Evolutionary conservation across 192 early-diverging fungal genomes (phyloP).

Genomic region (Chytriomyces hyalinus): DNA sequence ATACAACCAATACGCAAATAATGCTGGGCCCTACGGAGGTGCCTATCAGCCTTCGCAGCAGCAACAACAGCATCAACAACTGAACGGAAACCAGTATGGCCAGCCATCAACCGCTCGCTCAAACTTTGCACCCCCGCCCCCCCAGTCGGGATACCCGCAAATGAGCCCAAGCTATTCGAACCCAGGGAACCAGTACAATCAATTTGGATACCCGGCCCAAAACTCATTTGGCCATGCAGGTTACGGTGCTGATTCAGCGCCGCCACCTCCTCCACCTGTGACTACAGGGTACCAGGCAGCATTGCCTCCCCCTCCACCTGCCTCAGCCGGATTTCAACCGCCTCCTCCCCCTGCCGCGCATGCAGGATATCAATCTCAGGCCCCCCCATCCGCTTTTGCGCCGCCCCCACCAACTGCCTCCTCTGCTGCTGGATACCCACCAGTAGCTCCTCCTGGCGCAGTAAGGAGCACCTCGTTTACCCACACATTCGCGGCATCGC

Average conservation of each 20-base stretch:
- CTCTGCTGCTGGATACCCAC: too few relatives aligned
- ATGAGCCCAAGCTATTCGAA: too few relatives aligned
- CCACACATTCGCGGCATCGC: background rate
- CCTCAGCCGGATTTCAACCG: constrained; percentile 41
- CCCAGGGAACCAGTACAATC: too few relatives aligned
- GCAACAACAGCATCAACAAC: background rate
- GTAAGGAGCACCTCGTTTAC: constrained; percentile 19
- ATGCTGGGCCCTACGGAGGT: too few relatives aligned
- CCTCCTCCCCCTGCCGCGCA: constrained; percentile 44
- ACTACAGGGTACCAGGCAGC: constrained; percentile 27
- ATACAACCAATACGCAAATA: background rate
- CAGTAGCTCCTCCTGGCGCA: background rate
- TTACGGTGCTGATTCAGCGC: background rate
- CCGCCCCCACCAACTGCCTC: too few relatives aligned
- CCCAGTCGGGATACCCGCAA: constrained; percentile 3
- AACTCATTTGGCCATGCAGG: background rate
- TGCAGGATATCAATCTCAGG: constrained; percentile 10
- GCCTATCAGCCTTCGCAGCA: background rate
- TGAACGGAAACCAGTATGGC: background rate
- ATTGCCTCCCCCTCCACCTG: constrained; percentile 42
- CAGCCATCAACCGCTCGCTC: background rate
- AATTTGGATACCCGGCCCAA: constrained; percentile 33
- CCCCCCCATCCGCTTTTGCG: too few relatives aligned
- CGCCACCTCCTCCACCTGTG: constrained; percentile 18
- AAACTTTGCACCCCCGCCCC: constrained; percentile 46